Evolutionary conservation across 1,284 basidiomycete genomes (phyloP).

Genomic region (Cutaneotrichosporon mucoides): DNA sequence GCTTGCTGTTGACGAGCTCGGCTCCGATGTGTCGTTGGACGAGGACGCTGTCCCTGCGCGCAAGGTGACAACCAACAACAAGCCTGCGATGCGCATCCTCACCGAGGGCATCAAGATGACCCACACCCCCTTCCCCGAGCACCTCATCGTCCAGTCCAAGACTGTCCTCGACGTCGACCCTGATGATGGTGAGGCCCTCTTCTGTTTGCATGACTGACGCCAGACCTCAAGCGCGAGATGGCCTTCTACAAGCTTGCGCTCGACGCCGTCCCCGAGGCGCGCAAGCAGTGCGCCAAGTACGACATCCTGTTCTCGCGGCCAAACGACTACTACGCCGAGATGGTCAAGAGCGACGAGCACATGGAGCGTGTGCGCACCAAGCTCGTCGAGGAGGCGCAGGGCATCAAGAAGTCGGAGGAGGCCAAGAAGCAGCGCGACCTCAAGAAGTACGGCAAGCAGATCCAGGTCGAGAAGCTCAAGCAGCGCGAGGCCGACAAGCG

Average conservation of each 20-base stretch:
- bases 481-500: constrained; percentile 73
- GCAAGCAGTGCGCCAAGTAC: constrained; percentile 65
- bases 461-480: constrained; percentile 79
- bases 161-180: constrained; percentile 72
- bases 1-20: constrained; percentile 66
- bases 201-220: background rate
- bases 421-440: constrained; percentile 88
- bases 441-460: constrained; percentile 98
- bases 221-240: constrained; percentile 85
- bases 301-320: constrained; percentile 86
- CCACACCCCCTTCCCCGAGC: constrained; percentile 78
- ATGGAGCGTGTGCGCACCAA: constrained; percentile 95
- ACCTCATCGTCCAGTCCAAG: constrained; percentile 69
- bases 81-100: constrained; percentile 75
- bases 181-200: constrained; percentile 41
- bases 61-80: constrained; percentile 78
- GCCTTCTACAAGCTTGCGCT: constrained; percentile 97
- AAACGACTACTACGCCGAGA: constrained; percentile 94
- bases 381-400: constrained; percentile 78
- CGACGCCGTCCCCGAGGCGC: constrained; percentile 71
- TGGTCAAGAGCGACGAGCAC: constrained; percentile 96
- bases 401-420: constrained; percentile 87
- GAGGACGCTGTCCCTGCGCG: constrained; percentile 71
- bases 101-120: constrained; percentile 73
- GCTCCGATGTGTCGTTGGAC: constrained; percentile 59